Conservation (phyloP, 2,329 filamentous ascomycete species). For the Fusarium piperis region DNA sequence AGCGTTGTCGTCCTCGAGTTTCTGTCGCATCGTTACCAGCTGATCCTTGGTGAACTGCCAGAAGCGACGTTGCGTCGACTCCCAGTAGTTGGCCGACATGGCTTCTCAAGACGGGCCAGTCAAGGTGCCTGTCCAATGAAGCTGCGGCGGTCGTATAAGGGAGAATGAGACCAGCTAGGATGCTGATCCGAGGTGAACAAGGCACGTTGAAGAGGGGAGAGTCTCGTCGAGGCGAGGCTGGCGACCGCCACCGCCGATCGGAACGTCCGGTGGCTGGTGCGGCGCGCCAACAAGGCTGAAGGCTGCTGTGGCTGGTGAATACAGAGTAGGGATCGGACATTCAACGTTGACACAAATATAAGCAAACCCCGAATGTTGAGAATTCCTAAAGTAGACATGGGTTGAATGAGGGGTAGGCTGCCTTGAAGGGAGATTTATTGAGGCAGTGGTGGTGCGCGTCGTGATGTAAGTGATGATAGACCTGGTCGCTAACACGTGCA, state of each 20-base stretch:
- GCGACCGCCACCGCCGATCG: conserved; percentile 11
- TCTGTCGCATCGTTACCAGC: conserved; percentile 77
- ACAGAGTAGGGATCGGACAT: not conserved
- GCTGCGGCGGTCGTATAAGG: not conserved
- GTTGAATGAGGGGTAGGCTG: not conserved
- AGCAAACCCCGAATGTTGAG: not conserved
- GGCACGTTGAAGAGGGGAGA: conserved; percentile 6
- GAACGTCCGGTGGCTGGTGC: conserved; percentile 24
- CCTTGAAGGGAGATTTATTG: too few relatives aligned
- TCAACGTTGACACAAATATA: not conserved
- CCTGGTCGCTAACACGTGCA: not conserved
- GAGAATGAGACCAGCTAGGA: conserved; percentile 1
- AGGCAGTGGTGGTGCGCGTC: not conserved
- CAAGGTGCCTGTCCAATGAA: conserved; percentile 9
- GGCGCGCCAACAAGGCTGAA: not conserved
- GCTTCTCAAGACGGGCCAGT: conserved; percentile 25
- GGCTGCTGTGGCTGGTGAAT: not conserved
- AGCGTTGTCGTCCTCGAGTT: conserved; percentile 80
- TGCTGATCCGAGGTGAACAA: conserved; percentile 7
- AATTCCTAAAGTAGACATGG: not conserved
- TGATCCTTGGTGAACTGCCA: conserved; percentile 92
- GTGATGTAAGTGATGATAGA: not conserved
- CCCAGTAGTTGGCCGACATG: conserved; percentile 98
- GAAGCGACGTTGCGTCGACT: conserved; percentile 87
- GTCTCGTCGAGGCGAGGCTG: conserved; percentile 20